Percentiles rank a stretch among this genome's conserved stretches.
Conservation (phyloP, 164 flowering plant genomes). For the Protea cynaroides region DNA sequence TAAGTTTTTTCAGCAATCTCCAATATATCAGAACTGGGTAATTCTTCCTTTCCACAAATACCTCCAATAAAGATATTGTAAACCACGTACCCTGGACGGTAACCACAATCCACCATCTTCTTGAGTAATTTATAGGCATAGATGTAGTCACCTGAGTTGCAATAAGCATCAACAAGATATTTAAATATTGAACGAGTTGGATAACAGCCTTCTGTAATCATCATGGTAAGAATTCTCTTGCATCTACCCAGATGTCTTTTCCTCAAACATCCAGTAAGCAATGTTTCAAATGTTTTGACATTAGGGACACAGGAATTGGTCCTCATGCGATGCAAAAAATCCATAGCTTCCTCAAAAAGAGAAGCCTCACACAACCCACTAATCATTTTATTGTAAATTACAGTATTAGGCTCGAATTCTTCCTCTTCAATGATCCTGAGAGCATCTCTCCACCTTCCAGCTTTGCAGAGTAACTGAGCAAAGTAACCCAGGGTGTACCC, state of each 20-base stretch:
- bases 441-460: slow-evolving; percentile 73
- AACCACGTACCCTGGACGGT: slow-evolving; percentile 69
- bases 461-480: slow-evolving; percentile 60
- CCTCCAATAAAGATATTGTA: slow-evolving; percentile 84
- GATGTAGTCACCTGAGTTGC: slow-evolving; percentile 51
- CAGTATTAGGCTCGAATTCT: slow-evolving; percentile 56
- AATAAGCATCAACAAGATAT: slow-evolving; percentile 79
- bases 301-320: slow-evolving; percentile 73
- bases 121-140: slow-evolving; percentile 78
- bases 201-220: slow-evolving; percentile 85
- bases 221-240: slow-evolving; percentile 78
- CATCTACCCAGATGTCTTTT: slow-evolving; percentile 73
- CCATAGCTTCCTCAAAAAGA: slow-evolving; percentile 87
- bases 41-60: slow-evolving; percentile 63
- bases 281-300: slow-evolving; percentile 58
- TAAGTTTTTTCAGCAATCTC: slow-evolving; percentile 79
- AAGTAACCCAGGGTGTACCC: slow-evolving; percentile 50
- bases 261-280: slow-evolving; percentile 64
- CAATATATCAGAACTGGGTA: slow-evolving; percentile 44
- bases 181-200: slow-evolving; percentile 62
- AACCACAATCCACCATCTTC: slow-evolving; percentile 62
- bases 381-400: slow-evolving; percentile 72
- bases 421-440: slow-evolving; percentile 62
- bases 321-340: slow-evolving; percentile 67
- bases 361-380: slow-evolving; percentile 91